Evolutionary conservation across 2,329 filamentous ascomycete species (phyloP), one percentile per base, ranked within the genome.

Genomic region (Pestalotiopsis sp.): DNA sequence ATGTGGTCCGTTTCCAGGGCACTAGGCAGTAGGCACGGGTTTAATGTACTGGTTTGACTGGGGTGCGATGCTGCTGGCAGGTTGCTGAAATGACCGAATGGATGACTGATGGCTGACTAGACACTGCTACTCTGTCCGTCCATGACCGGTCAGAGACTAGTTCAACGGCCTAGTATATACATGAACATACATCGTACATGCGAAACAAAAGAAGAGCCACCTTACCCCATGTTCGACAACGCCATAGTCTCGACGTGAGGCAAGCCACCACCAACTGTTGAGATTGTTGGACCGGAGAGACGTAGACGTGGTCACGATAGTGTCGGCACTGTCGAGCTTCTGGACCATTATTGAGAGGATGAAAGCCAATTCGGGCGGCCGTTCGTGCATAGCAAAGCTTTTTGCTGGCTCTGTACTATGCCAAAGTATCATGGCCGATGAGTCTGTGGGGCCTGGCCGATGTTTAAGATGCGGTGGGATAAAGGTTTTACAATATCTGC

Each of bases 81-180:
- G 31, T 36, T 9, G 41, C 13, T 52, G 45, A 52, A 52, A 59
- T 59, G 57, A 59, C 25, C 23, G 25, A 36, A 36, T 23, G 23
- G 17, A 59, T 59, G 57, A 59, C 57, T 27, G 57, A 59, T 59
- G 23, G 57, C 57, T 59, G 23, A 59, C 57, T 59, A 59, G 57
- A 52, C 23, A 36, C 6, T 27, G 57, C 57, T 59, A 27, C 27
- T 59, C 7, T 23, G 23, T 59, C 31, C 23, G 57, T 59, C 57
- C 17, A 27, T 36, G 57, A 59, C 57, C 57, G 27, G 57, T 36
- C 27, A 27, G 14, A 13, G 11, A 27, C 27, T 59, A 59, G 57
- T 59, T 59, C 57, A 59, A 59, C 57, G 57, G 57, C 17, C 57
- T n/a, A 36, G 57, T 6, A 52, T 52, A 52, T 52, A 52, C 45